Percentiles rank a stretch among this genome's conserved stretches.
These are phyloP conservation scores for Periconia sp. DNA, from an alignment of 2,329 filamentous ascomycete genomes.

Conservation along the genomic window DNA sequence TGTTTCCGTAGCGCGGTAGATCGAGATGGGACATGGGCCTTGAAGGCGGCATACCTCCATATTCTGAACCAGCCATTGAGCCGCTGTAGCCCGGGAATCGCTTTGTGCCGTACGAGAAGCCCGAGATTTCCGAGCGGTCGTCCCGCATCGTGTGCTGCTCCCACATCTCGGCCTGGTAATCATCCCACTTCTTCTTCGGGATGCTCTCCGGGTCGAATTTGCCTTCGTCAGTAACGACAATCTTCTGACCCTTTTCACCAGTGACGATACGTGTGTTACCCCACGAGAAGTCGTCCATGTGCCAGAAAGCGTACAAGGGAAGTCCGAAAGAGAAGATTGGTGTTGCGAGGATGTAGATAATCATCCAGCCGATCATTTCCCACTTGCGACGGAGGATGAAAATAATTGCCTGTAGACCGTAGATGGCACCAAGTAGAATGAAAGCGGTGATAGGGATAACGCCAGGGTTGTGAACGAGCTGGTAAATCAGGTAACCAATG, in stretches of 20 bases:
- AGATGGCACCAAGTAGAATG: constrained; percentile 90
- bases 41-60: constrained; percentile 61
- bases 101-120: constrained; percentile 92
- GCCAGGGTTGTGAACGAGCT: constrained; percentile 65
- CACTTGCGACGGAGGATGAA: constrained; percentile 96
- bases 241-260: constrained; percentile 89
- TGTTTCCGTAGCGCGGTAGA: constrained; percentile 56
- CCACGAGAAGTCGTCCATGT: constrained; percentile 99
- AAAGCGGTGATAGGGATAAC: constrained; percentile 85
- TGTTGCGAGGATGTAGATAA: constrained; percentile 90
- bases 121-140: constrained; percentile 89
- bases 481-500: constrained; percentile 85
- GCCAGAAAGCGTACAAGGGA: constrained; percentile 95
- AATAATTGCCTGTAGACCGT: constrained; percentile 94
- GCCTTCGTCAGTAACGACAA: constrained; percentile 94
- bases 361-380: constrained; percentile 99
- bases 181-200: constrained; percentile 98
- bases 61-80: constrained; percentile 63
- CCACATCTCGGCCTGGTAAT: constrained; percentile 98
- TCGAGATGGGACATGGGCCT: constrained; percentile 66
- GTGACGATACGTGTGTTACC: constrained; percentile 98
- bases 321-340: constrained; percentile 90
- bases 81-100: constrained; percentile 60
- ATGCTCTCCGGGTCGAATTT: constrained; percentile 95
- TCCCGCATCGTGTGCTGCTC: constrained; percentile 85